These are phyloP conservation scores for Claviceps africana DNA, from an alignment of 2,329 filamentous ascomycete genomes.

Conservation along the genomic window DNA sequence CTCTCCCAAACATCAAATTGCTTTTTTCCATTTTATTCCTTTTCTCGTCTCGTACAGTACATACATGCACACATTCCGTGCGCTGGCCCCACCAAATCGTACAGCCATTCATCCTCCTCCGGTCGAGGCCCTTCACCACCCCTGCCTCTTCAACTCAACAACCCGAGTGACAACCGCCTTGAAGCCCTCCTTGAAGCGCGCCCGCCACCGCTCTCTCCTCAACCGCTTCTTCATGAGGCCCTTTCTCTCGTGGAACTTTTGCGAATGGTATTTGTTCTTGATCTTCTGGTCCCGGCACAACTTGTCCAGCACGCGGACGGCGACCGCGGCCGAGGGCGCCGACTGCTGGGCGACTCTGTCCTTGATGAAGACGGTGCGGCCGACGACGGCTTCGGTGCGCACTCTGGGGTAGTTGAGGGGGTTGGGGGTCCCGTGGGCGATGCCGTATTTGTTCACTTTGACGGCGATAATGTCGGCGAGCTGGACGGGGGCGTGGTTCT, in stretches of 20 bases:
- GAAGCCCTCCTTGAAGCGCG: conserved; percentile 56
- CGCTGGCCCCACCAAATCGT: neutral
- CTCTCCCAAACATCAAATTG: neutral
- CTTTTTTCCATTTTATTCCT: neutral
- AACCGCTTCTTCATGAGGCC: conserved; percentile 69
- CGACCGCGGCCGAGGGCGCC: conserved; percentile 27
- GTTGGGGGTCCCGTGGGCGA: conserved; percentile 10
- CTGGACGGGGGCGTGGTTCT: conserved; percentile 15
- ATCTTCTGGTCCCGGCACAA: conserved; percentile 41
- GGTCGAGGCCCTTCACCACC: conserved; percentile 47
- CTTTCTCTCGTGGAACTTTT: conserved; percentile 60
- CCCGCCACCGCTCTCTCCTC: conserved; percentile 53
- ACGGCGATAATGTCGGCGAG: conserved; percentile 22
- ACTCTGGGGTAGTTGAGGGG: conserved; percentile 16
- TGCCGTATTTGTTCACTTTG: conserved; percentile 13
- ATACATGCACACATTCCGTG: neutral
- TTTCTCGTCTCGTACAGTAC: neutral
- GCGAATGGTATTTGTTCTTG: conserved; percentile 36
- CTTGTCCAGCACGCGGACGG: conserved; percentile 27
- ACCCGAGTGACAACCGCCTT: conserved; percentile 49
- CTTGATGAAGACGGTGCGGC: conserved; percentile 25
- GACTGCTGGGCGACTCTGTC: conserved; percentile 14
- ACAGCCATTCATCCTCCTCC: neutral
- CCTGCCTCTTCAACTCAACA: conserved; percentile 57
- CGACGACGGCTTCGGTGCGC: conserved; percentile 20